A percentile compares a stretch with the other conserved stretches of the same genome.
These are phyloP conservation scores for Rhizopogon vesiculosus DNA, from an alignment of 768 basidiomycete species.

Conservation along the genomic window DNA sequence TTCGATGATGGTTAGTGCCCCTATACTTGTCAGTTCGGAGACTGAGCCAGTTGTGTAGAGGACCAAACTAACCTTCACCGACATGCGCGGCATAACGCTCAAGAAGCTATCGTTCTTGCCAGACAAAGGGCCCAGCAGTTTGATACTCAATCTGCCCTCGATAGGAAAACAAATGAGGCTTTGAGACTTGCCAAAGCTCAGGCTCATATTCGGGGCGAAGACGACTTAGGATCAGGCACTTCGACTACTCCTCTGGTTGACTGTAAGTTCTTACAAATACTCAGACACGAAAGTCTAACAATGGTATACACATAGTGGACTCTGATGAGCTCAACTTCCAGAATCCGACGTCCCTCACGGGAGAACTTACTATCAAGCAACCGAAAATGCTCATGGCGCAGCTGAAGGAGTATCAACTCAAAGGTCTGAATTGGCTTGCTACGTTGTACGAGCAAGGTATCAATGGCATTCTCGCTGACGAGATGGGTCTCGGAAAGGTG, in stretches of 20 bases:
- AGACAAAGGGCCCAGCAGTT: conserved; percentile 79
- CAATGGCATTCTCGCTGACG: conserved; percentile 98
- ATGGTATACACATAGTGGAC: conserved; percentile 54
- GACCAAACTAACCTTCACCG: conserved; percentile 81
- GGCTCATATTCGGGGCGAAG: conserved; percentile 38
- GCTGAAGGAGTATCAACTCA: conserved; percentile 96
- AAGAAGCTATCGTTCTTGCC: conserved; percentile 79
- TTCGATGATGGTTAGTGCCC: conserved; percentile 78
- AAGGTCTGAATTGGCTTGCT: conserved; percentile 96
- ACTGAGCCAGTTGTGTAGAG: conserved; percentile 41
- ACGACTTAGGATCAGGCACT: conserved; percentile 33
- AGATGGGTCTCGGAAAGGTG: conserved; percentile 95
- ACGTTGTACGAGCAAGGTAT: conserved; percentile 99
- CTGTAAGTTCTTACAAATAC: conserved; percentile 40
- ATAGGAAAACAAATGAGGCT: conserved; percentile 78
- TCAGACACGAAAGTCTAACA: background rate
- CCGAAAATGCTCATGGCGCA: conserved; percentile 96
- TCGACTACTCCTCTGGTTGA: conserved; percentile 57
- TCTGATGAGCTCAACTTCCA: conserved; percentile 99
- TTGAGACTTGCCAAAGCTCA: conserved; percentile 59
- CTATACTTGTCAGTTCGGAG: background rate
- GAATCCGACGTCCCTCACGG: conserved; percentile 89
- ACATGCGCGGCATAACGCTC: conserved; percentile 86
- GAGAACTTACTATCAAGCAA: conserved; percentile 81
- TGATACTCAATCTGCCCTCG: conserved; percentile 76